Base-by-base conservation (phyloP, 2,329 filamentous ascomycete species). In the Beauveria asiatica region DNA sequence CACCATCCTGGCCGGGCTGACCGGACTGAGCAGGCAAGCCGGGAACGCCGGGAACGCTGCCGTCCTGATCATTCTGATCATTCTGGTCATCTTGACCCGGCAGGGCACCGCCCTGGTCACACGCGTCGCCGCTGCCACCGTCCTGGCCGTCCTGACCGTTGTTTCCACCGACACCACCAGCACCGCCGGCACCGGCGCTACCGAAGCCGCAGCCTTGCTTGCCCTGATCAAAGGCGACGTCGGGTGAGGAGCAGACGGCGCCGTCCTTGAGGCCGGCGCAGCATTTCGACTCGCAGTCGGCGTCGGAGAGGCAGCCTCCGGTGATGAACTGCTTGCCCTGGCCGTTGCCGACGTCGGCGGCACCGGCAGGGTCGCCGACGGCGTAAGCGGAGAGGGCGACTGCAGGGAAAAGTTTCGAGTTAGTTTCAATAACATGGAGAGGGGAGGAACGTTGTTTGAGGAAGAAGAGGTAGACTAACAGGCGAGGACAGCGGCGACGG, bases 171-270 rank as follows among this genome's bases (percentile, higher is more conserved):
- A 16, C 52, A 19, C 11, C 59, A 17, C 23, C 23, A 11, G 25
- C 44, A 23, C 44, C 45, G 6, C 21, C 59, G 9, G 21, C 52
- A 19, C 11, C 59, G 13, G 44, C 57, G 21, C 16, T 48, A 10
- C 21, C 11, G 54, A 73, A 73, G 11, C 68, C 69, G 44, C 72
- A 73, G 11, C 72, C 71, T 19, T 66, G 66, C 66, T 73, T 73
- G 60, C 70, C 70, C 21, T 67, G 65, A 45, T 67, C 64, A 48
- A 68, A 66, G 50, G 65, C 64, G 1, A 66, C 69, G 1, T 61
- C 66, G 51, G 59, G 63, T 6, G 62, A 69, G 10, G 70, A 70
- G 68, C 71, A 69, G 49, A 71, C 66, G 37, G 67, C 69, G 30
- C 62, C 63, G 11, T 62, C 62, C 8, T 55, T 60, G 13, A 65